Conservation (phyloP, 2,329 filamentous ascomycete species). For the Colletotrichum spaethianum region DNA sequence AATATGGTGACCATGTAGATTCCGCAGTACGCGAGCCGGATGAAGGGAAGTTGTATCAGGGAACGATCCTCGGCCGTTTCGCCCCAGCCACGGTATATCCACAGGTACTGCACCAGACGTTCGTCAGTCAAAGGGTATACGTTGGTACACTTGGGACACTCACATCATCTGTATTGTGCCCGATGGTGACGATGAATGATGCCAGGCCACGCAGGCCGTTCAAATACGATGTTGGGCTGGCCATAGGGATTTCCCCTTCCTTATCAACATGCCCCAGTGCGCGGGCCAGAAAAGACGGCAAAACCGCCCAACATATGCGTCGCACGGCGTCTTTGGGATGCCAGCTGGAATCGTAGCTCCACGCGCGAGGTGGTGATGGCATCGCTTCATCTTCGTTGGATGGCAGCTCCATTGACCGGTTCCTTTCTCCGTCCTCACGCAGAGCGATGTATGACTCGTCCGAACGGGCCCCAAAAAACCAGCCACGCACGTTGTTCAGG, state of each 20-base stretch:
- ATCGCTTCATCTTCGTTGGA: neutral
- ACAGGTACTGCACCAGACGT: neutral
- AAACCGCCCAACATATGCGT: neutral
- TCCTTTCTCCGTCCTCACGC: neutral
- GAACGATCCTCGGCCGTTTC: constrained; percentile 12
- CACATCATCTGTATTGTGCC: constrained; percentile 57
- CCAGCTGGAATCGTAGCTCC: neutral
- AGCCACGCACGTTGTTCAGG: neutral
- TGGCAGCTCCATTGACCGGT: neutral
- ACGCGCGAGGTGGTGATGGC: neutral
- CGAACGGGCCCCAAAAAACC: neutral
- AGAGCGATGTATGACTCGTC: constrained; percentile 5
- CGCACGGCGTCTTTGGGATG: neutral
- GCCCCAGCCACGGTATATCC: constrained; percentile 22
- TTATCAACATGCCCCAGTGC: neutral
- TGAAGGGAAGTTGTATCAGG: constrained; percentile 45
- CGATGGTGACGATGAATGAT: constrained; percentile 68
- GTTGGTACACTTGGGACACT: neutral
- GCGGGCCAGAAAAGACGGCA: constrained; percentile 27
- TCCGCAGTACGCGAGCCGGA: constrained; percentile 49
- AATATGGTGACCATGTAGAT: constrained; percentile 52
- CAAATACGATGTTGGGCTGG: constrained; percentile 63
- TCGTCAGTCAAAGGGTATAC: constrained; percentile 49
- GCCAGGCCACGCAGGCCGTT: constrained; percentile 71
- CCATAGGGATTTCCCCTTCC: neutral